Evolutionary conservation across 2,329 filamentous ascomycete genomes (phyloP).

Genomic region (Achaetomium macrosporum): DNA sequence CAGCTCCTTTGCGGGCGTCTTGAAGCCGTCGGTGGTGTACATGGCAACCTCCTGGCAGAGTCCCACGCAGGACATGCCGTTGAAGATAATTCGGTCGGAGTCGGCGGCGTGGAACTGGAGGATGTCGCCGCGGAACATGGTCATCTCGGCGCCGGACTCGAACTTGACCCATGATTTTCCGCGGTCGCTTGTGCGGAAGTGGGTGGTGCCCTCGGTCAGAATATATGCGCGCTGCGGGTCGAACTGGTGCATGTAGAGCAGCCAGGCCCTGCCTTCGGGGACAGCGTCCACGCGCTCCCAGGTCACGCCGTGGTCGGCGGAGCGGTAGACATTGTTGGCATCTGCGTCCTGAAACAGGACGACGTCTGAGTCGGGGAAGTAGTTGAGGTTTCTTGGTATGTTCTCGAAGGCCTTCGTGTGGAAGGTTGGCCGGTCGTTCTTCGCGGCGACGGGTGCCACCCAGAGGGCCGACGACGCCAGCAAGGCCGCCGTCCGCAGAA

Average conservation of each 20-base stretch:
- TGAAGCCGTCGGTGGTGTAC: constrained; percentile 86
- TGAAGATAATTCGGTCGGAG: constrained; percentile 78
- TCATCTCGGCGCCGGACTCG: constrained; percentile 53
- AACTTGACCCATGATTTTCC: constrained; percentile 79
- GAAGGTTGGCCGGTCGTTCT: constrained; percentile 62
- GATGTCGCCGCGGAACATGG: constrained; percentile 43
- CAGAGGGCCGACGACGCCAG: constrained; percentile 46
- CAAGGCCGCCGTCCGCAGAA: constrained; percentile 43
- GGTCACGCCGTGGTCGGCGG: constrained; percentile 69
- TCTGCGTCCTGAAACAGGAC: constrained; percentile 66
- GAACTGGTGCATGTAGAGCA: constrained; percentile 70
- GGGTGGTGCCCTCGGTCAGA: constrained; percentile 60
- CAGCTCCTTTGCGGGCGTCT: constrained; percentile 57
- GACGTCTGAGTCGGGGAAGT: constrained; percentile 85
- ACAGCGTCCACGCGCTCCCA: constrained; percentile 66
- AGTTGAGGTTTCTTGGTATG: constrained; percentile 65
- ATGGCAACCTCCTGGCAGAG: constrained; percentile 57
- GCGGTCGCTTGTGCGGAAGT: constrained; percentile 79
- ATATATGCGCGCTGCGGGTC: constrained; percentile 76
- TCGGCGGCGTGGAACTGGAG: constrained; percentile 80
- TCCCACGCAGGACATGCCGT: constrained; percentile 63
- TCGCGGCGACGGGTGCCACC: constrained; percentile 40
- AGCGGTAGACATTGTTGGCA: constrained; percentile 65
- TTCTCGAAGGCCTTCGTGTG: constrained; percentile 59
- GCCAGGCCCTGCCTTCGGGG: constrained; percentile 54